Evolutionary conservation across 2,329 filamentous ascomycete species (phyloP).

Genomic region (Rhynchosporium agropyri): DNA sequence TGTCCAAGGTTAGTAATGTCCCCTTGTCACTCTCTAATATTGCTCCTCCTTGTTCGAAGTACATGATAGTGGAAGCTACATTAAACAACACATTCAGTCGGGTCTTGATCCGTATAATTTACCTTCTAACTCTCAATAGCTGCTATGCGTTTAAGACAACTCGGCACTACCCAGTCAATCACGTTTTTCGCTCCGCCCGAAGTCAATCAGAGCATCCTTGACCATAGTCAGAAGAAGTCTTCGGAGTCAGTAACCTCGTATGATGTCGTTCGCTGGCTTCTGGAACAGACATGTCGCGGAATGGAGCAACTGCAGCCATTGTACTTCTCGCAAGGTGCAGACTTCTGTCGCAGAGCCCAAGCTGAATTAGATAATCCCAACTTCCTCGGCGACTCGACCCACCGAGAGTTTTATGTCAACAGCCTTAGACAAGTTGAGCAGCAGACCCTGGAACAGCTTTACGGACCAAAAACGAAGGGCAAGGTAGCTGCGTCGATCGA

Average conservation of each 20-base stretch:
- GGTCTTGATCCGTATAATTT: not conserved
- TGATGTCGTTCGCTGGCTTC: conserved; percentile 63
- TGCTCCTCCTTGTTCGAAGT: not conserved
- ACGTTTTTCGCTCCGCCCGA: conserved; percentile 40
- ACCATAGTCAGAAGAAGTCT: conserved; percentile 44
- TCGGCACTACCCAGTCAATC: conserved; percentile 47
- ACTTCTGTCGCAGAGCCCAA: conserved; percentile 61
- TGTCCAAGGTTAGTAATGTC: conserved; percentile 49
- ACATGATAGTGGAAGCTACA: not conserved
- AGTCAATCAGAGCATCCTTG: conserved; percentile 54
- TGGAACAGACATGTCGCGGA: conserved; percentile 62
- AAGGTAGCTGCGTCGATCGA: conserved; percentile 21
- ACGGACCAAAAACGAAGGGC: conserved; percentile 46
- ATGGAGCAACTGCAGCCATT: conserved; percentile 63
- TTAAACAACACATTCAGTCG: not conserved
- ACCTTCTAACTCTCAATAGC: conserved; percentile 46
- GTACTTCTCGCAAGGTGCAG: conserved; percentile 60
- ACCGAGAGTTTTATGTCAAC: conserved; percentile 48
- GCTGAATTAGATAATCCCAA: conserved; percentile 49
- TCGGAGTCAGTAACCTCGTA: conserved; percentile 26
- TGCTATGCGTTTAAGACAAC: conserved; percentile 65
- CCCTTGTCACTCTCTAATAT: not conserved
- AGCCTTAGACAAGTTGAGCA: conserved; percentile 55
- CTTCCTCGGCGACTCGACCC: conserved; percentile 44
- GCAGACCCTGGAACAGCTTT: conserved; percentile 60